phyloP scores from a whole-genome alignment of 1,139 yeast genomes.

The Ogataea hybrid region DNA sequence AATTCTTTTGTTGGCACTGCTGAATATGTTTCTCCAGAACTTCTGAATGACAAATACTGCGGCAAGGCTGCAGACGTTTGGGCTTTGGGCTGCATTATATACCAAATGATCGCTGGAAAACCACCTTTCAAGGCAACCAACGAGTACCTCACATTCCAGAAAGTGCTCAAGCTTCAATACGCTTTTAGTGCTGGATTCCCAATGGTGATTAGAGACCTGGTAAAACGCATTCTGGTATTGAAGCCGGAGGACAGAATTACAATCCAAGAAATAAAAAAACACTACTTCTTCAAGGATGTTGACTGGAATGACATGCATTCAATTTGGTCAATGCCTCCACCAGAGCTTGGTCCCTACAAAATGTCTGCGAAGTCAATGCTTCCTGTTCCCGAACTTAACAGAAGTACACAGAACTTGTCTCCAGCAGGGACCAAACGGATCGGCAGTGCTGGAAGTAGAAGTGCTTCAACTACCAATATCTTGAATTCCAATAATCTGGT shows the following conservation, averaged over 20 bases:
- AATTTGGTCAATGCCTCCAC: slow-evolving; percentile 73
- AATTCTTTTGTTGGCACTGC: slow-evolving; percentile 80
- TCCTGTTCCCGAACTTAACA: slow-evolving; percentile 46
- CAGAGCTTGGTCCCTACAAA: slow-evolving; percentile 75
- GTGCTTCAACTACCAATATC: slow-evolving; percentile 17
- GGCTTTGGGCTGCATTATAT: slow-evolving; percentile 95
- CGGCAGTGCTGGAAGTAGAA: slow-evolving; percentile 5
- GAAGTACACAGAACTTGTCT: slow-evolving; percentile 13
- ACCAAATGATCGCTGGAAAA: slow-evolving; percentile 88
- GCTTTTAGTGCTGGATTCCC: slow-evolving; percentile 81
- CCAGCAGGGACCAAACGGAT: slow-evolving; percentile 1
- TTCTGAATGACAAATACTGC: slow-evolving; percentile 75
- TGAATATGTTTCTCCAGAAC: slow-evolving; percentile 88
- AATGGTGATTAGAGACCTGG: slow-evolving; percentile 63
- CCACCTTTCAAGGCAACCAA: slow-evolving; percentile 98
- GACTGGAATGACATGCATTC: slow-evolving; percentile 62
- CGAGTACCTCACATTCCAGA: slow-evolving; percentile 92
- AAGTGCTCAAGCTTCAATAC: slow-evolving; percentile 80
- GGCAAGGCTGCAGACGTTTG: slow-evolving; percentile 91
- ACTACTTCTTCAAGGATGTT: slow-evolving; percentile 66
- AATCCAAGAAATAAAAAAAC: slow-evolving; percentile 63
- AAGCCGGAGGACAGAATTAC: slow-evolving; percentile 69
- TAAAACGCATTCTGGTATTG: slow-evolving; percentile 60
- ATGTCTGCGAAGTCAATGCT: slow-evolving; percentile 58
- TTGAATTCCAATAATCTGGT: background rate